Base-by-base conservation (phyloP, 225 moss, liverwort and hornwort genomes). In the Thuidium tamariscinum region DNA sequence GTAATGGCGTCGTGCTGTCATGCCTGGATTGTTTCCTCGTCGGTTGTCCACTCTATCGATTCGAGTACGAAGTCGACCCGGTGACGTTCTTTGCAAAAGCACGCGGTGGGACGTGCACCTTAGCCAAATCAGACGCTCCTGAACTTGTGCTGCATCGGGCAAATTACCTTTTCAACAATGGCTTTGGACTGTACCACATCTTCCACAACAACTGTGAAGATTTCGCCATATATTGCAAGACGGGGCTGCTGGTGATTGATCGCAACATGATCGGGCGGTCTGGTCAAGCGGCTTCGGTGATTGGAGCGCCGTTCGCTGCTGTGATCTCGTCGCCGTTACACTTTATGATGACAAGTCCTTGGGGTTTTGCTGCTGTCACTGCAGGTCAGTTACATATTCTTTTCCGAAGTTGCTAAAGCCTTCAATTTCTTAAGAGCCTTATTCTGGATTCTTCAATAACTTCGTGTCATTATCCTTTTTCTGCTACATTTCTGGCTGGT, bases 151-250 rank as follows among this genome's bases (percentile, higher is more conserved):
- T 97, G 59, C 96, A 98, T 83, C 94, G 98, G 8, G 97, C 98
- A 29, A 95, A 90, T 29, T 98, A 97, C 84, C 81, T 98, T 57
- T 84, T 89, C 88, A 93, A 89, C 77, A 95, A 96, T 71, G 96
- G 97, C 13, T 95, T 95, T 79, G 98, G 98, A 36, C 86, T 93
- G 34, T 98, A 98, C 66, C 97, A 96, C 86, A 81, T 98, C 57
- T 98, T 97, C 81, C 95, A 92, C 84, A 98, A 98, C 90, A 98
- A 98, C 71, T 98, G 98, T 72, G 98, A 98, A 89, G 98, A 98
- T 57, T 98, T 98, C 83, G 98, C 98, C 78, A 98, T 98, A 32
- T 98, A 98, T 57, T 97, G 98, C 92, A 98, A 98, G 88, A 98
- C 98, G 21, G 98, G 96, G 57, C 89, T 98, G 74, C 85, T 98